A percentile compares a stretch with the other conserved stretches of the same genome.
Evolutionary conservation across 2,329 filamentous ascomycete genomes (phyloP).

Genomic region (Pseudogymnoascus sp.): DNA sequence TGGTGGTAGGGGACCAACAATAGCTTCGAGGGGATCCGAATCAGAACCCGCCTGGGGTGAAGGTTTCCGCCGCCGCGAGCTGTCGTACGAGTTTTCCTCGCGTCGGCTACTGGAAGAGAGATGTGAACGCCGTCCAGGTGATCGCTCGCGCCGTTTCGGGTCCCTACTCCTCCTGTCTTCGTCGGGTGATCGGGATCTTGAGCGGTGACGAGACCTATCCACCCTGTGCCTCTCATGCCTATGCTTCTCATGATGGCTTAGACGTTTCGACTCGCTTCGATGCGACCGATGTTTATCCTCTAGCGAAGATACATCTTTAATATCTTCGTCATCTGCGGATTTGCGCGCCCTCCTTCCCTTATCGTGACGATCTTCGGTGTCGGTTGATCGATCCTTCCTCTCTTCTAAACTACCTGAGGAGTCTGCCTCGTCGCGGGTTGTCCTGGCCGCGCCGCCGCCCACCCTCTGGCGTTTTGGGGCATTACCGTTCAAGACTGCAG

Average conservation of each 20-base stretch:
- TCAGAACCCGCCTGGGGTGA: slow-evolving; percentile 27
- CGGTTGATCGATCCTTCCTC: background rate
- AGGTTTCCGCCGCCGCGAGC: background rate
- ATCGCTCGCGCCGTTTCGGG: background rate
- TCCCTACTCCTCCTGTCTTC: background rate
- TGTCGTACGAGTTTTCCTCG: background rate
- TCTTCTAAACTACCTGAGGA: background rate
- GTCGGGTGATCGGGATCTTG: background rate
- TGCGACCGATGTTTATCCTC: background rate
- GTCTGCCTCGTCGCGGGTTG: background rate
- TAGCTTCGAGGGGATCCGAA: slow-evolving; percentile 66
- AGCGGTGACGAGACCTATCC: background rate
- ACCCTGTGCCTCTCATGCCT: background rate
- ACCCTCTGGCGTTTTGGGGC: slow-evolving; percentile 19
- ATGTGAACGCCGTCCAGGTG: background rate
- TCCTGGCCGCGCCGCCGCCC: background rate
- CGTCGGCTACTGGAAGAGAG: background rate
- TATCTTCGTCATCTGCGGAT: background rate
- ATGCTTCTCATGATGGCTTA: background rate
- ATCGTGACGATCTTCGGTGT: background rate
- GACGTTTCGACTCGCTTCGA: background rate
- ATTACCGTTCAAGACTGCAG: slow-evolving; percentile 44
- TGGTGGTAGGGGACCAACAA: slow-evolving; percentile 66
- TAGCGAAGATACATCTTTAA: background rate
- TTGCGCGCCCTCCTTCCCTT: background rate